Conservation (phyloP, 1,284 basidiomycete species). For the Wolfiporia cocos region DNA sequence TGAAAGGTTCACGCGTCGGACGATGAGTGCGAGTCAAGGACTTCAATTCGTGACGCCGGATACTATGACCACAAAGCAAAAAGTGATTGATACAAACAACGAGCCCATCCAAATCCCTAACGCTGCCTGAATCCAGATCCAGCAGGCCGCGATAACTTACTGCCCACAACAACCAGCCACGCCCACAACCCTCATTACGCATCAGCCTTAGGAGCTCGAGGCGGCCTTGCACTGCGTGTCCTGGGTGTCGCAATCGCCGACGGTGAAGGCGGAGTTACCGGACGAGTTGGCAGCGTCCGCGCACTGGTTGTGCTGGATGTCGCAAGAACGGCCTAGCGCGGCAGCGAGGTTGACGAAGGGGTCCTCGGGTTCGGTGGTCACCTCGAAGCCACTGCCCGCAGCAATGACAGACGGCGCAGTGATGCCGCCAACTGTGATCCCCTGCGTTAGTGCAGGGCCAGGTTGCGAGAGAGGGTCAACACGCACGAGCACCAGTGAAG, state of each 20-base stretch:
- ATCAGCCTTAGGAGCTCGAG: neutral
- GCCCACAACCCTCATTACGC: neutral
- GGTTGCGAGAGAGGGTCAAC: neutral
- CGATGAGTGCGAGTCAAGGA: slow-evolving; percentile 3
- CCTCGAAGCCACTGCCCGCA: slow-evolving; percentile 43
- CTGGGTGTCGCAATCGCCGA: slow-evolving; percentile 45
- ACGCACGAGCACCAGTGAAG: slow-evolving; percentile 40
- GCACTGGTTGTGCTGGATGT: slow-evolving; percentile 52
- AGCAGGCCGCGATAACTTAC: slow-evolving; percentile 3
- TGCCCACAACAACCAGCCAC: neutral
- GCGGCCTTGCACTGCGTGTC: slow-evolving; percentile 37
- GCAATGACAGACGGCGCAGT: slow-evolving; percentile 39
- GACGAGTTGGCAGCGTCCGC: slow-evolving; percentile 30
- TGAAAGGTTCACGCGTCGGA: neutral
- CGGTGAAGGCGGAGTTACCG: slow-evolving; percentile 36
- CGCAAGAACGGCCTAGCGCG: slow-evolving; percentile 53
- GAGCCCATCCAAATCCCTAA: neutral
- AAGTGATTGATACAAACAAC: neutral
- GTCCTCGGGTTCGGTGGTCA: slow-evolving; percentile 33
- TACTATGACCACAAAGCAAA: slow-evolving; percentile 4
- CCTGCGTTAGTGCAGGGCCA: neutral
- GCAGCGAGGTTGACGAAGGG: slow-evolving; percentile 43
- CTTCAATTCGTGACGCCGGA: slow-evolving; percentile 3
- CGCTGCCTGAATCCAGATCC: slow-evolving; percentile 3
- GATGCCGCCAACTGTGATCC: slow-evolving; percentile 31